Percentiles rank a stretch among this genome's conserved stretches.
Conservation (phyloP, 2,329 filamentous ascomycete genomes). For the Aspergillus vadensis region DNA sequence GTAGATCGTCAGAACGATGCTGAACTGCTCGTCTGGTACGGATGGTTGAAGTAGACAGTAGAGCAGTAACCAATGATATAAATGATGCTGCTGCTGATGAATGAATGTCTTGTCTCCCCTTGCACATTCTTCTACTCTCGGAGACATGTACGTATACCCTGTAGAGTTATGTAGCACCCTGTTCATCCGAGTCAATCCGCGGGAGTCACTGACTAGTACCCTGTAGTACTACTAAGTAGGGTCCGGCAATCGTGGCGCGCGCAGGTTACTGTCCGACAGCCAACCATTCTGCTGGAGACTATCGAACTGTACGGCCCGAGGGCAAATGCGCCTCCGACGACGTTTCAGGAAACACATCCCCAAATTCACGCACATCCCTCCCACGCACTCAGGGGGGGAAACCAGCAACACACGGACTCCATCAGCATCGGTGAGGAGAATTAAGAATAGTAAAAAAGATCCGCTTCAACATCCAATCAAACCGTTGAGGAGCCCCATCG, state of each 20-base stretch:
- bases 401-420: not conserved
- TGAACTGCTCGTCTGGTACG: not conserved
- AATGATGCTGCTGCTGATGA: too few species aligned
- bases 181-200: not conserved
- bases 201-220: too few species aligned
- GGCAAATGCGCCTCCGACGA: not conserved
- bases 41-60: too few species aligned
- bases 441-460: slow-evolving; percentile 11
- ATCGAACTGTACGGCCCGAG: not conserved
- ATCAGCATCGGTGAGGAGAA: slow-evolving; percentile 10
- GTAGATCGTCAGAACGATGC: slow-evolving; percentile 10
- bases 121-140: not conserved
- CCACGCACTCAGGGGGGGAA: not conserved
- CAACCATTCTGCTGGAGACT: not conserved
- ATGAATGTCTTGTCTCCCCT: not conserved
- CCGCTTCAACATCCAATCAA: slow-evolving; percentile 2
- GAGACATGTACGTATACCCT: not conserved
- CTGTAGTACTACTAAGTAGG: too few species aligned
- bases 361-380: too few species aligned
- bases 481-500: not conserved
- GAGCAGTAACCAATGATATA: too few species aligned
- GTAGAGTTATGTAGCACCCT: not conserved
- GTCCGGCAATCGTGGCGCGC: not conserved
- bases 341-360: too few species aligned
- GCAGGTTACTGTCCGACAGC: not conserved